Base-by-base conservation (phyloP, 805 yeast genomes). In the Komagataella ulmi region DNA sequence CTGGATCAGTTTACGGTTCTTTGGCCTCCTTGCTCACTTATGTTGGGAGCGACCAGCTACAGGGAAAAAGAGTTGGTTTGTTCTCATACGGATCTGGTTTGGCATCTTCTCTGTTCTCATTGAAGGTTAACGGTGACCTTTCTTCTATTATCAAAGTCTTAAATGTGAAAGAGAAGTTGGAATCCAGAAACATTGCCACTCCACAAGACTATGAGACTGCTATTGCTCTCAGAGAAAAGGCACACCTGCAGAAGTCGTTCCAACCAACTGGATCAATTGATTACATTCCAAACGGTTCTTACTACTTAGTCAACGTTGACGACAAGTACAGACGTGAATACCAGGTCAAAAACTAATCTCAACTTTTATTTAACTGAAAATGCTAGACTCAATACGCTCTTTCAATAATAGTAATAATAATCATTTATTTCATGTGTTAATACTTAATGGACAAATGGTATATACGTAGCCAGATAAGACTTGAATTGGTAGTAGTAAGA, bases 61-160 rank as follows among this genome's bases (percentile, higher is more conserved):
- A 83, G 68, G 79, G 78, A 61, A 88, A 89, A 75, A 81, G 97
- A 69, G 76, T 93, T 63, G 95, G 96, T 60, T 66, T 90, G 61
- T 93, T 90, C 75, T 93, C 99, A 18, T 93, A 93, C 69, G 99
- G 99, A 59, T 91, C 98, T 14, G 99, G 99, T 64, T 79, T 93
- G 56, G 99, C 99, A 47, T 77, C 98, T 17, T 80, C 96, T 45
- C 73, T 93, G 69, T 86, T 80, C 72, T 84, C 96, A 47, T 80
- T 83, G 57, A 78, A 72, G 56, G 87, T 93, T 55, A 78, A 75
- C 56, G 96, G 95, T 54, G 98, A 93, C 69, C 74, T 90, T 55
- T 70, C 85, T 24, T 59, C 75, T 55, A 84, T 90, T 57, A 77
- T 77, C 56, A 67, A 77, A 57, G 75, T 72, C 53, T 78, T 91